A percentile compares a stretch with the other conserved stretches of the same genome.
phyloP scores from a whole-genome alignment of 176 grass and related monocot species.

The Chrysopogon serrulatus region DNA sequence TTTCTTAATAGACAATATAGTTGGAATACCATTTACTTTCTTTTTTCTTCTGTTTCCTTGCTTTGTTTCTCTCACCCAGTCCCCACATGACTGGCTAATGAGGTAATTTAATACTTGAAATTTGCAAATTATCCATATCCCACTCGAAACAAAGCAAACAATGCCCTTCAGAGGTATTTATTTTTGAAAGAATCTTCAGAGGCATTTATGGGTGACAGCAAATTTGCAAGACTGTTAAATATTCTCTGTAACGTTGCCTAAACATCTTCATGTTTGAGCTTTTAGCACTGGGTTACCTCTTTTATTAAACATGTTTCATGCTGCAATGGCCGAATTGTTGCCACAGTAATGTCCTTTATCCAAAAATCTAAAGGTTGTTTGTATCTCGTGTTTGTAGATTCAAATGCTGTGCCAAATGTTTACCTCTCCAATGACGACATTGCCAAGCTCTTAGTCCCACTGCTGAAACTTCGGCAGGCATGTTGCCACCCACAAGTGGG shows the following conservation, averaged over 20 bases:
- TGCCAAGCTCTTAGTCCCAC: constrained; percentile 70
- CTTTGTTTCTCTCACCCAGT: not conserved
- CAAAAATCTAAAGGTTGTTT: constrained; percentile 5
- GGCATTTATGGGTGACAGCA: not conserved
- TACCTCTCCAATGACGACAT: constrained; percentile 77
- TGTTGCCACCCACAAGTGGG: constrained; percentile 98
- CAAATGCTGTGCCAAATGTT: constrained; percentile 36
- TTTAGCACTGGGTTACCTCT: not conserved
- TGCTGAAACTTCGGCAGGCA: constrained; percentile 92
- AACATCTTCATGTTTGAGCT: not conserved
- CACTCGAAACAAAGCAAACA: constrained; percentile 11
- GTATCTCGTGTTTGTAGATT: constrained; percentile 32
- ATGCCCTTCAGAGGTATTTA: too few species aligned
- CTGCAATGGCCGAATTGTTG: not conserved
- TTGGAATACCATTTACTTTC: not conserved
- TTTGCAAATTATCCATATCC: not conserved
- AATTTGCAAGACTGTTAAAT: not conserved
- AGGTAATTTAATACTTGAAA: constrained; percentile 10
- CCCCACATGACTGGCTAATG: not conserved
- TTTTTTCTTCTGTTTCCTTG: not conserved
- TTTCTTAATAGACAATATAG: constrained; percentile 8
- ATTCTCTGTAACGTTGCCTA: not conserved
- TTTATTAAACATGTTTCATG: constrained; percentile 4
- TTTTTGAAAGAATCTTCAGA: not conserved
- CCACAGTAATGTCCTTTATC: not conserved